phyloP scores from a whole-genome alignment of 768 basidiomycete species.

The Lanmaoa pseudosensibilis region DNA sequence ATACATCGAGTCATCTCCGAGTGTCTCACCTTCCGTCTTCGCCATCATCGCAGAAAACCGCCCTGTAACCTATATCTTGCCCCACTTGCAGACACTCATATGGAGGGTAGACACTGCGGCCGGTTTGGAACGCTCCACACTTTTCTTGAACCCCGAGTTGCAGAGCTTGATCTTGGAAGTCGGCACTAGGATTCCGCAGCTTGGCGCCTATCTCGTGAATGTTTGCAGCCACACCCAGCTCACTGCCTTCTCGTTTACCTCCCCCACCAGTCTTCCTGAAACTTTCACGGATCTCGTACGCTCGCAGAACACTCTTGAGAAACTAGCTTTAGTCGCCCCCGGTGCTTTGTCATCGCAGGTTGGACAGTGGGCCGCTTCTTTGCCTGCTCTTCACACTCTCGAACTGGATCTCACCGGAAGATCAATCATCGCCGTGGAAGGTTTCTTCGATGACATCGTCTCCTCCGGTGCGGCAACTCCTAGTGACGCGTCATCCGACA shows the following conservation, averaged over 20 bases:
- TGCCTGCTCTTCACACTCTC: slow-evolving; percentile 60
- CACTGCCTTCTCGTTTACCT: slow-evolving; percentile 66
- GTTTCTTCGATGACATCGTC: slow-evolving; percentile 72
- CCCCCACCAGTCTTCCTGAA: slow-evolving; percentile 69
- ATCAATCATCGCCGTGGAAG: slow-evolving; percentile 68
- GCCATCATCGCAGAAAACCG: slow-evolving; percentile 63
- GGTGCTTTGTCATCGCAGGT: slow-evolving; percentile 69
- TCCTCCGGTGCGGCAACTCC: slow-evolving; percentile 73
- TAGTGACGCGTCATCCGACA: slow-evolving; percentile 68
- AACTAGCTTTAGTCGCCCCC: slow-evolving; percentile 65
- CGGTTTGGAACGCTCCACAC: slow-evolving; percentile 60
- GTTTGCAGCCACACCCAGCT: slow-evolving; percentile 64
- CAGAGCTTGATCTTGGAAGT: slow-evolving; percentile 63
- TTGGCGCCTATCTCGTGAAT: slow-evolving; percentile 62
- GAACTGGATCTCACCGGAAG: slow-evolving; percentile 73
- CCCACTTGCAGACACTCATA: slow-evolving; percentile 63
- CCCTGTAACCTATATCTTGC: slow-evolving; percentile 64
- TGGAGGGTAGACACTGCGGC: slow-evolving; percentile 72
- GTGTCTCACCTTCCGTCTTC: slow-evolving; percentile 64
- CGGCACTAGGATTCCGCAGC: slow-evolving; percentile 53
- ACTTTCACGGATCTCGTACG: slow-evolving; percentile 65
- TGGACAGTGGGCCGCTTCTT: slow-evolving; percentile 71
- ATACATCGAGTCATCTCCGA: slow-evolving; percentile 68
- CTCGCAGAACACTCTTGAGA: slow-evolving; percentile 60
- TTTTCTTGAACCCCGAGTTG: slow-evolving; percentile 68